A percentile compares a stretch with the other conserved stretches of the same genome.
phyloP scores from a whole-genome alignment of 179 eudicot genomes.

The Heliamphora pulchella region DNA sequence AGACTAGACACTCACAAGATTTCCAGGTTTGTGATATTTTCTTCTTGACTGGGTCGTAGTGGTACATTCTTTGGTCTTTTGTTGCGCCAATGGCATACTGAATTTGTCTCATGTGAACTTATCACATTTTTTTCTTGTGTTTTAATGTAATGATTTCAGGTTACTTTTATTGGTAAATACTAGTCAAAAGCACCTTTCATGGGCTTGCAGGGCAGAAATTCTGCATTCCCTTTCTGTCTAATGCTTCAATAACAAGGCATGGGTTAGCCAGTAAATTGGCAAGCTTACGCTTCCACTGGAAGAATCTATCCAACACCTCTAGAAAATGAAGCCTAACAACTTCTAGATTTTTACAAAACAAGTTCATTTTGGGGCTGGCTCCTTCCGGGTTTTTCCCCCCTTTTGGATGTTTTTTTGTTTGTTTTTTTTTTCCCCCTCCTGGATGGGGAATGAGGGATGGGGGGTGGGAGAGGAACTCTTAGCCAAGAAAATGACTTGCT shows the following conservation, averaged over 20 bases:
- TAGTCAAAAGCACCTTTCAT: slow-evolving; percentile 2
- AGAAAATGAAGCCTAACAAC: not conserved
- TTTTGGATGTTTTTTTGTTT: not conserved
- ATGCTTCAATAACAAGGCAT: not conserved
- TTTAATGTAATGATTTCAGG: not conserved
- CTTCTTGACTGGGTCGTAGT: not conserved
- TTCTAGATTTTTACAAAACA: not conserved
- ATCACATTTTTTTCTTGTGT: not conserved
- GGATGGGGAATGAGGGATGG: not conserved
- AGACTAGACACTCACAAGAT: slow-evolving; percentile 71
- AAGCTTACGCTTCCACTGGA: not conserved
- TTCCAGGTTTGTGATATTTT: slow-evolving; percentile 59
- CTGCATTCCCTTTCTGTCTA: not conserved
- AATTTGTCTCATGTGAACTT: not conserved
- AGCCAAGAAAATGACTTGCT: not conserved
- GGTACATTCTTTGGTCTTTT: slow-evolving; percentile 4
- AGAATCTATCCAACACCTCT: not conserved
- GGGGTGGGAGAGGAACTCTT: not conserved
- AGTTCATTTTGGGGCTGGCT: not conserved
- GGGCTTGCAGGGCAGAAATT: not conserved
- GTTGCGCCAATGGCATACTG: not conserved
- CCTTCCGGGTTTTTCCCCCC: not conserved
- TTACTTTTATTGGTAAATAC: not conserved
- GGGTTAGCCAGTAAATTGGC: not conserved
- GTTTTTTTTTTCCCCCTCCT: not conserved